These are phyloP conservation scores for Mycena pura DNA, from an alignment of 768 basidiomycete species.

Conservation along the genomic window DNA sequence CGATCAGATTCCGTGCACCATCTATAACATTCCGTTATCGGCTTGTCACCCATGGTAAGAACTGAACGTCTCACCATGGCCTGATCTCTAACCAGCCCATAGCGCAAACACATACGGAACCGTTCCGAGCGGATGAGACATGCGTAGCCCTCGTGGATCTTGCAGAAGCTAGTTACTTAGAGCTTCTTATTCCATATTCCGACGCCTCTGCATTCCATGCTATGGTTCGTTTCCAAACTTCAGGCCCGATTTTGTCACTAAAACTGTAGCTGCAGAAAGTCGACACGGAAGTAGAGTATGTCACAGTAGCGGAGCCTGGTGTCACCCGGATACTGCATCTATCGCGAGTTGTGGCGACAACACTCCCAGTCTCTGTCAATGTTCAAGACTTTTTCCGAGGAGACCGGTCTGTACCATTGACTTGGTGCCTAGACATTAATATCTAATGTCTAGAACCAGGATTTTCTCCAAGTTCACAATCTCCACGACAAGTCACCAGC, in stretches of 20 bases:
- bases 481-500: conserved; percentile 79
- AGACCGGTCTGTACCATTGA: conserved; percentile 57
- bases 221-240: conserved; percentile 53
- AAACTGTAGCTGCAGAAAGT: conserved; percentile 60
- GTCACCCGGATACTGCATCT: conserved; percentile 60
- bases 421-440: not conserved
- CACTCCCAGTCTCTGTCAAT: conserved; percentile 88
- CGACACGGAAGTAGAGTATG: conserved; percentile 70
- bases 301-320: conserved; percentile 58
- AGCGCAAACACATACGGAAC: conserved; percentile 29
- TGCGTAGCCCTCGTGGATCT: conserved; percentile 56
- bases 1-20: conserved; percentile 60
- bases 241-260: not conserved
- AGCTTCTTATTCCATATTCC: conserved; percentile 68
- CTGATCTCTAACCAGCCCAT: not conserved
- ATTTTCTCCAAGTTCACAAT: conserved; percentile 92
- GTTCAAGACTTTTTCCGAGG: conserved; percentile 97
- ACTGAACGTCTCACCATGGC: not conserved
- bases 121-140: conserved; percentile 48
- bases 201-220: conserved; percentile 66
- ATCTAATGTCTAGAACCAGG: conserved; percentile 45
- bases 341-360: conserved; percentile 63
- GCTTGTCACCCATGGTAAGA: conserved; percentile 47
- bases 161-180: conserved; percentile 50
- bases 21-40: conserved; percentile 57